phyloP scores from a whole-genome alignment of 768 basidiomycete genomes.

The Podaxis mareebaensis region DNA sequence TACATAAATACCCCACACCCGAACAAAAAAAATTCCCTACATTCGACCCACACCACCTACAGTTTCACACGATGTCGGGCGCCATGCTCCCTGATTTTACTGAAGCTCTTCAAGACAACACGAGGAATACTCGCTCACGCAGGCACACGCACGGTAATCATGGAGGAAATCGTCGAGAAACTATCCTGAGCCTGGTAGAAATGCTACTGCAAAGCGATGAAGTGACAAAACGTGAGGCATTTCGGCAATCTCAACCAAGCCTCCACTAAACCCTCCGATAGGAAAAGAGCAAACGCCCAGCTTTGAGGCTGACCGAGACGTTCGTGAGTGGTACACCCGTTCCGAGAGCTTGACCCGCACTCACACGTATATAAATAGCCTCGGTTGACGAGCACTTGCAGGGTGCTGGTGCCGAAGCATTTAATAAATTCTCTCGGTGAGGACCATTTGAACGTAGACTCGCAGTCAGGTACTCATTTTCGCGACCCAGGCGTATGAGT shows the following conservation, averaged over 20 bases:
- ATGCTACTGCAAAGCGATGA: conserved; percentile 44
- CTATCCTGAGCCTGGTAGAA: conserved; percentile 51
- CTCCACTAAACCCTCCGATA: conserved; percentile 18
- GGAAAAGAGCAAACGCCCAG: conserved; percentile 42
- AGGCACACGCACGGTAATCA: not conserved
- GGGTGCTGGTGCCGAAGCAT: conserved; percentile 62
- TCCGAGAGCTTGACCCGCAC: not conserved
- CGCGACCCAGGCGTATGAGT: conserved; percentile 49
- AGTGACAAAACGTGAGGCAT: conserved; percentile 29
- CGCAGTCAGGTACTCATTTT: conserved; percentile 10
- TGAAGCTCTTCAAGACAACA: conserved; percentile 10
- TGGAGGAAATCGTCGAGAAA: conserved; percentile 37
- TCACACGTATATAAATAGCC: conserved; percentile 33
- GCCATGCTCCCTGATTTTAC: conserved; percentile 16
- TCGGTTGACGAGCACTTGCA: conserved; percentile 73
- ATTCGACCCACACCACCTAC: not conserved
- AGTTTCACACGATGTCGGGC: not conserved
- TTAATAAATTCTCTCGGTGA: conserved; percentile 64
- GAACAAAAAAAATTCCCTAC: not conserved
- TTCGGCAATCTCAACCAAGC: not conserved
- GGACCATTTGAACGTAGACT: conserved; percentile 14
- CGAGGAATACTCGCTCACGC: not conserved
- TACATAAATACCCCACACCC: conserved; percentile 7
- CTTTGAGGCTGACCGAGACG: conserved; percentile 65
- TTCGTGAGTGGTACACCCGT: conserved; percentile 48